These are phyloP conservation scores for Pistacia atlantica DNA, from an alignment of 345 rosid genomes.

Conservation along the genomic window DNA sequence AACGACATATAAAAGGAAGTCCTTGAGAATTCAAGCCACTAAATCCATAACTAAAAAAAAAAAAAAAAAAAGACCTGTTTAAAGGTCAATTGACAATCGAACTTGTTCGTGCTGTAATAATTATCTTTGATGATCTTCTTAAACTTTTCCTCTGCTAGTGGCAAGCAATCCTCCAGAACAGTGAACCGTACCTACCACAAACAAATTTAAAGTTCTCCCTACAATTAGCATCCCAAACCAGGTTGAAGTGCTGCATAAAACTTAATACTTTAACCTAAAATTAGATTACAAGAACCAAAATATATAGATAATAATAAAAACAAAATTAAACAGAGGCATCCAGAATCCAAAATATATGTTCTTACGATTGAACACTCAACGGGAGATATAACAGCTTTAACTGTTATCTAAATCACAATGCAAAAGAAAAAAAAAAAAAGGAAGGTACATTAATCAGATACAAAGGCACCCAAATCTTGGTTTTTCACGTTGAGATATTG, in stretches of 20 bases:
- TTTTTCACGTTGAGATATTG: background rate
- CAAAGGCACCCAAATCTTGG: no score
- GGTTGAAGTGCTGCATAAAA: background rate
- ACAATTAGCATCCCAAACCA: background rate
- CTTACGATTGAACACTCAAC: no score
- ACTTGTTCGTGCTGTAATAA: conserved; percentile 31
- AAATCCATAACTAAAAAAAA: background rate
- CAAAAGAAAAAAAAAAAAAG: no score
- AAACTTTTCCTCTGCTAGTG: conserved; percentile 28
- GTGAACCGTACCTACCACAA: conserved; percentile 32
- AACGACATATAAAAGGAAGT: background rate
- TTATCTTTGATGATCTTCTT: conserved; percentile 33
- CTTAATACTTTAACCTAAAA: background rate
- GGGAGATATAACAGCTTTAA: no score
- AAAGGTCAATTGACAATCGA: conserved; percentile 25
- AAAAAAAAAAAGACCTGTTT: conserved; percentile 25
- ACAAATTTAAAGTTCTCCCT: background rate
- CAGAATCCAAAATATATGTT: background rate
- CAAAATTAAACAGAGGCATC: background rate
- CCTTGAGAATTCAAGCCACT: background rate
- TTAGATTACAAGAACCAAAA: background rate
- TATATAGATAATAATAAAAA: background rate
- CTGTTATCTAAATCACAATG: no score
- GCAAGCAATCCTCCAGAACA: conserved; percentile 27
- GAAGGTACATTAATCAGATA: no score